Percentiles rank a stretch among this genome's conserved stretches.
Conservation (phyloP, 345 rosid genomes). For the Excoecaria agallocha region DNA sequence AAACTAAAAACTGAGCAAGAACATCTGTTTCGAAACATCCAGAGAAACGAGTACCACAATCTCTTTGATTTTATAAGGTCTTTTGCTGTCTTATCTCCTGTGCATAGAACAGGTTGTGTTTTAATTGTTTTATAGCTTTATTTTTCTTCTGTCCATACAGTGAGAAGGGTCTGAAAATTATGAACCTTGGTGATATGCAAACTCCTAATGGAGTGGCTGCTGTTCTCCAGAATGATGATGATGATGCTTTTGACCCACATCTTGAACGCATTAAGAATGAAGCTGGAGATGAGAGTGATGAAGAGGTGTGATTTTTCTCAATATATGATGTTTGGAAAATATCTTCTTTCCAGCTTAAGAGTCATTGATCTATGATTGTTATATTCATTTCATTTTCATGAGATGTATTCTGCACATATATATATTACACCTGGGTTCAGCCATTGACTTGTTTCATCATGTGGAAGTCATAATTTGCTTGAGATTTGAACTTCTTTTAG, state of each 20-base stretch:
- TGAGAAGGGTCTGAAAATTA: conserved; percentile 78
- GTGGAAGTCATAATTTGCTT: neutral
- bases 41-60: conserved; percentile 92
- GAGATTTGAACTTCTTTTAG: neutral
- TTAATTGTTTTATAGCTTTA: conserved; percentile 4
- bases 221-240: conserved; percentile 72
- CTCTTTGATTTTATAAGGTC: conserved; percentile 87
- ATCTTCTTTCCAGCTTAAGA: neutral
- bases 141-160: conserved; percentile 39
- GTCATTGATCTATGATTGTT: neutral
- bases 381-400: neutral
- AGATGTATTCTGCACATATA: neutral
- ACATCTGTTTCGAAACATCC: conserved; percentile 91
- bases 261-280: conserved; percentile 79
- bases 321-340: neutral
- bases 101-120: neutral
- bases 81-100: conserved; percentile 17
- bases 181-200: conserved; percentile 75
- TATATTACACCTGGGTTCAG: neutral
- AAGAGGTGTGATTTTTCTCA: conserved; percentile 50
- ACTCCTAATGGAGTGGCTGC: conserved; percentile 65
- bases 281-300: conserved; percentile 96
- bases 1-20: conserved; percentile 94
- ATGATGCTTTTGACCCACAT: conserved; percentile 92
- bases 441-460: neutral